Conservation (phyloP, 768 basidiomycete genomes). For the Chiua virens region DNA sequence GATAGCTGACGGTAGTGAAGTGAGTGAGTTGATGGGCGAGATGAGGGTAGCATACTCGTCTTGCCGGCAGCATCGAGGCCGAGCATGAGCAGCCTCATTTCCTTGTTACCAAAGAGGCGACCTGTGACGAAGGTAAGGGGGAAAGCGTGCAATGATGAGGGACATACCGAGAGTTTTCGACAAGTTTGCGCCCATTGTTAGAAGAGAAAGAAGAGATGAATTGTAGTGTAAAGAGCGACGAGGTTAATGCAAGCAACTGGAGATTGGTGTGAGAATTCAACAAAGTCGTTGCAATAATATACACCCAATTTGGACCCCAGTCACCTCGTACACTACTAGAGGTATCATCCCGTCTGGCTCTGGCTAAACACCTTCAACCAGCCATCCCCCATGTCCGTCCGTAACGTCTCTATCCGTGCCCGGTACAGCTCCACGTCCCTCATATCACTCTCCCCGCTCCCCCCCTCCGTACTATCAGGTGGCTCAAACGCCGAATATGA, state of each 20-base stretch:
- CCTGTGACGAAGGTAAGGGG: slow-evolving; percentile 43
- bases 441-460: slow-evolving; percentile 30
- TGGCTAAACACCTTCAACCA: slow-evolving; percentile 87
- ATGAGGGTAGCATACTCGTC: slow-evolving; percentile 69
- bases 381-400: slow-evolving; percentile 85
- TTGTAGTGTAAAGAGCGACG: slow-evolving; percentile 65
- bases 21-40: background rate
- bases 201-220: slow-evolving; percentile 10
- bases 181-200: slow-evolving; percentile 80
- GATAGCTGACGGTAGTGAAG: slow-evolving; percentile 65
- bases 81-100: slow-evolving; percentile 97
- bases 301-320: slow-evolving; percentile 27
- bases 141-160: background rate
- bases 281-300: slow-evolving; percentile 11
- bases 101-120: slow-evolving; percentile 97
- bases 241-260: slow-evolving; percentile 30
- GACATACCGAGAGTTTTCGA: slow-evolving; percentile 69
- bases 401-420: slow-evolving; percentile 74
- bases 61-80: slow-evolving; percentile 98
- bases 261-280: slow-evolving; percentile 27
- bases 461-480: slow-evolving; percentile 20
- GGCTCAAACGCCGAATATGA: slow-evolving; percentile 56
- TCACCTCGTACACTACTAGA: slow-evolving; percentile 21
- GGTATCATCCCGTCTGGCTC: slow-evolving; percentile 36
- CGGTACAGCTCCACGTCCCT: slow-evolving; percentile 71